Percentiles rank a stretch among this genome's conserved stretches.
These are phyloP conservation scores for Lecanicillium sp. DNA, from an alignment of 2,329 filamentous ascomycete genomes.

Conservation along the genomic window DNA sequence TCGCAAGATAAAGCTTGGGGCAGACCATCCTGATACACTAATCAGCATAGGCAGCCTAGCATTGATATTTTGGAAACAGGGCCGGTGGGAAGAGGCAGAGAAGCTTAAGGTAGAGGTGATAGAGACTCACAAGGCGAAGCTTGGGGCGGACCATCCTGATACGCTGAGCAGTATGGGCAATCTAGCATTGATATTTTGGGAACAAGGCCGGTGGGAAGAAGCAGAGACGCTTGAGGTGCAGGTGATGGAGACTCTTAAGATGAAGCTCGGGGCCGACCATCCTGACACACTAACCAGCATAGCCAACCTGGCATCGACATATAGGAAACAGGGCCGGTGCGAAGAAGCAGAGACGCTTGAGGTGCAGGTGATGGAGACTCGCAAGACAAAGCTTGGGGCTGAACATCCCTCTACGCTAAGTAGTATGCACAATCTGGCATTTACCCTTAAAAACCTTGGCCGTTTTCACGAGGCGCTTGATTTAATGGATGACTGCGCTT, in stretches of 20 bases:
- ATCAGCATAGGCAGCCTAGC: constrained; percentile 12
- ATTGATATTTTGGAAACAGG: neutral
- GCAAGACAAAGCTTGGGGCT: neutral
- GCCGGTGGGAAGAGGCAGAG: neutral
- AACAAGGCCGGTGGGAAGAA: neutral
- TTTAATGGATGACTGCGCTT: neutral
- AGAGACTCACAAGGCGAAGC: neutral
- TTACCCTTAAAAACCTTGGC: neutral
- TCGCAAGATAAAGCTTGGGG: constrained; percentile 11
- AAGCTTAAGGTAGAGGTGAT: neutral
- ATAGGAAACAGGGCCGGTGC: neutral
- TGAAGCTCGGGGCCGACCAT: constrained; percentile 5
- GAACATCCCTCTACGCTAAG: neutral
- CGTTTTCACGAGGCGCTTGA: neutral
- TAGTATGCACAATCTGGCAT: neutral
- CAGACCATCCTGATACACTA: constrained; percentile 12
- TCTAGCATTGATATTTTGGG: neutral
- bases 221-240: neutral
- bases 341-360: neutral
- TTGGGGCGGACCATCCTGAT: neutral
- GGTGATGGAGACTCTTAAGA: constrained; percentile 7
- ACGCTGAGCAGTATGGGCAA: neutral
- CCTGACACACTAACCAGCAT: constrained; percentile 9
- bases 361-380: neutral
- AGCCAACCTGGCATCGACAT: constrained; percentile 9